Base-by-base conservation (phyloP, 768 basidiomycete genomes). In the Serendipita sp. region DNA sequence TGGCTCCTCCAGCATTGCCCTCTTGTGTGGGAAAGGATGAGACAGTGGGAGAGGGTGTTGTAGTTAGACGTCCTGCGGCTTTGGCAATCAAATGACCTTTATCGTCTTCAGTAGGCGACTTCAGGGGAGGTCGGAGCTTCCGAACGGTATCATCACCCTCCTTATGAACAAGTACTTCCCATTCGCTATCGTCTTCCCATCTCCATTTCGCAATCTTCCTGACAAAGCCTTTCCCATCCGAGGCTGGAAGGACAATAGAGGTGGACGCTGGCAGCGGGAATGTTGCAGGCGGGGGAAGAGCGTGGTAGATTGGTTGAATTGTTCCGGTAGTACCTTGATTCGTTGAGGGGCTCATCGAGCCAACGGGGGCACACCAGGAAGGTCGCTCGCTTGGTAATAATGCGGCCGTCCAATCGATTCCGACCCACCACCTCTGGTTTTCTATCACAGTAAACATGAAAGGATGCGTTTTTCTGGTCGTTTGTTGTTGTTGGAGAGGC, bases 391-490 rank as follows among this genome's bases (percentile, higher is more conserved):
- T 82, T 0, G 93, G 93, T 15, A 96, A 81, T 5, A 97, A 81
- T 0, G 92, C 91, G 2, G 89, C 88, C 1, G 93, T 95, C 90
- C 90, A 97, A 74, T 96, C 93, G 48, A 97, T 81, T 11, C 89
- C 92, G 83, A 97, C 84, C 93, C 93, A 97, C 93, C 93, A 95
- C 3, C 93, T 81, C 75, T 96, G 92, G 74, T 95, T 95, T 74
- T 96, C 92, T 71, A 90, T 86, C 10, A 94, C 75, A n/a, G 86
- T 90, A 71, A 94, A 94, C 54, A 89, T 79, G 76, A 94, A 93
- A 23, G 56, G 8, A 60, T 60, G 56, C 4, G 23, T 32, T 8
- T 32, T 30, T n/a, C 30, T 54, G 28, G 23, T 62, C 38, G 18
- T 60, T 18, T 23, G 23, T 44, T 3, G 16, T 7, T 11, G 5